Evolutionary conservation across 106 monocot genomes (phyloP).

Genomic region (Gastrodia elata): DNA sequence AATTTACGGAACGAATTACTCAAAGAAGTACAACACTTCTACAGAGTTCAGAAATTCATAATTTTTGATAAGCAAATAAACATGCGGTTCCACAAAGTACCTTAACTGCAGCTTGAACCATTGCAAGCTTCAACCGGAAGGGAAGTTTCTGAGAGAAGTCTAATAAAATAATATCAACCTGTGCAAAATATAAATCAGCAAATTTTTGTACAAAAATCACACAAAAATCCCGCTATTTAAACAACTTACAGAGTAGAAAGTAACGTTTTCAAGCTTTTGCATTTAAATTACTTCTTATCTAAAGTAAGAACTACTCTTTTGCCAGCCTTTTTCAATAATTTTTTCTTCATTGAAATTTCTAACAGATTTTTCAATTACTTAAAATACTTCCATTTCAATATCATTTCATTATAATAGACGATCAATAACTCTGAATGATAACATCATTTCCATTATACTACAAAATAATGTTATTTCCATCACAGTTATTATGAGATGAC

Average conservation of each 20-base stretch:
- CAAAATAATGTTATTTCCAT: background rate
- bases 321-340: background rate
- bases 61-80: background rate
- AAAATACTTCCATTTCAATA: conserved; percentile 1
- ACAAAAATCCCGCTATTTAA: background rate
- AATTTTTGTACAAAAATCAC: background rate
- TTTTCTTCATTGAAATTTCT: too few relatives aligned
- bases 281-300: background rate
- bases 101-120: conserved; percentile 72
- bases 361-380: background rate
- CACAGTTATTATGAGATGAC: background rate
- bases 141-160: conserved; percentile 82
- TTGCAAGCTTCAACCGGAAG: conserved; percentile 58
- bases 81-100: conserved; percentile 9
- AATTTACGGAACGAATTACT: conserved; percentile 1
- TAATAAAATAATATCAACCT: conserved; percentile 81
- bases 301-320: background rate
- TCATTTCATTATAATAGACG: background rate
- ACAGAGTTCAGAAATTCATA: background rate
- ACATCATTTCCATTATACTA: background rate
- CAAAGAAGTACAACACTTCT: background rate
- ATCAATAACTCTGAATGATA: background rate
- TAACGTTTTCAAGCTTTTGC: background rate
- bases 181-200: conserved; percentile 3
- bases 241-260: background rate